Evolutionary conservation across 257 asterid genomes (phyloP).

Genomic region (Solanum raphanifolium): DNA sequence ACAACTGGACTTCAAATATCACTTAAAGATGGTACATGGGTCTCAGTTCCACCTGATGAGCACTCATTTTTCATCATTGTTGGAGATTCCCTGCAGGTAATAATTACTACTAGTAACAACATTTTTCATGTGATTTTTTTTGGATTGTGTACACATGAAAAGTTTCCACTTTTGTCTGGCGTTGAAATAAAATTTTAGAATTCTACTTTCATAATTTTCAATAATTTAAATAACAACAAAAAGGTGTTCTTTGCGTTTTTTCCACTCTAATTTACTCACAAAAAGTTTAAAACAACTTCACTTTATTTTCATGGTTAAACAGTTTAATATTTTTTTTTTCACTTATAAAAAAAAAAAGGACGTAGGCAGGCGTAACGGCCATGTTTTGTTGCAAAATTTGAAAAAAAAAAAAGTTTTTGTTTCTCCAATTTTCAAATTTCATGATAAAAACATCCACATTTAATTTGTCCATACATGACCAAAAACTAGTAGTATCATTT

Average conservation of each 20-base stretch:
- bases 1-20: conserved; percentile 15
- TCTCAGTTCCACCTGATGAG: conserved; percentile 8
- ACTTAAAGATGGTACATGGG: conserved; percentile 12
- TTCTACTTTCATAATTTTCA: too few relatives aligned
- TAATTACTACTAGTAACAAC: not conserved
- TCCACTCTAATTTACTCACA: not conserved
- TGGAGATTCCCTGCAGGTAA: conserved; percentile 15
- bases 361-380: not conserved
- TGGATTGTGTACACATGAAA: not conserved
- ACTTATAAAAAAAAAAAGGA: not conserved
- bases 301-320: too few relatives aligned
- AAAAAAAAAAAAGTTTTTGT: too few relatives aligned
- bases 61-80: conserved; percentile 11
- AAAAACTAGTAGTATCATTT: not conserved
- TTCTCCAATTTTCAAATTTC: not conserved
- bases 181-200: not conserved
- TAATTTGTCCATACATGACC: not conserved
- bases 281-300: not conserved
- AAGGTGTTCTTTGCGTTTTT: not conserved
- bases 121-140: not conserved
- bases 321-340: too few relatives aligned
- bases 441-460: too few relatives aligned
- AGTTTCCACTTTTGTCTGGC: too few relatives aligned
- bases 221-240: not conserved
- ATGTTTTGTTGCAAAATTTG: not conserved